phyloP scores from a whole-genome alignment of 495 filamentous ascomycete genomes.

The Annulohypoxylon maeteangense region DNA sequence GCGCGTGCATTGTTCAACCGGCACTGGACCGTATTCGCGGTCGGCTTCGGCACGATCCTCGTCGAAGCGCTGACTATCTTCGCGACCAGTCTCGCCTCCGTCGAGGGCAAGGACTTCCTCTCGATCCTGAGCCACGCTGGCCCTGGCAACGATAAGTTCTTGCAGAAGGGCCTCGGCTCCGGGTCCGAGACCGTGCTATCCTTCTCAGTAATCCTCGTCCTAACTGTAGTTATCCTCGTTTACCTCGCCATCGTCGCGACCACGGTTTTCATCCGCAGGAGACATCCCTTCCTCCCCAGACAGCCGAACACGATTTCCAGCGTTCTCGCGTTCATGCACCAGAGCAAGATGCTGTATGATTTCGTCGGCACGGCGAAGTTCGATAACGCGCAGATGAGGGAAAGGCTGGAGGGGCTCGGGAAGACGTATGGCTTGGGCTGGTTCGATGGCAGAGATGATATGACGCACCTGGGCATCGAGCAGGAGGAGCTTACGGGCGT shows the following conservation, averaged over 20 bases:
- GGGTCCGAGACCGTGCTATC: conserved; percentile 70
- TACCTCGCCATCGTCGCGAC: conserved; percentile 63
- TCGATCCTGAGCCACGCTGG: conserved; percentile 27
- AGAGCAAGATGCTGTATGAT: conserved; percentile 76
- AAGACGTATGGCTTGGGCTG: conserved; percentile 79
- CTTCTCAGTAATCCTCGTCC: conserved; percentile 67
- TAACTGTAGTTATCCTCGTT: conserved; percentile 68
- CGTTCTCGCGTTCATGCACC: conserved; percentile 77
- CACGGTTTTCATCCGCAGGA: conserved; percentile 64
- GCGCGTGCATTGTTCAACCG: conserved; percentile 68
- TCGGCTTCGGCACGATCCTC: conserved; percentile 70
- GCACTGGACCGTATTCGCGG: conserved; percentile 70
- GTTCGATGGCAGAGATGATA: conserved; percentile 73
- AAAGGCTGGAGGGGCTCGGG: conserved; percentile 59
- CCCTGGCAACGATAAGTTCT: conserved; percentile 13
- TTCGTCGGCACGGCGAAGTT: conserved; percentile 74
- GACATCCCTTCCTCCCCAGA: conserved; percentile 73
- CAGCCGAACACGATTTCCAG: conserved; percentile 78
- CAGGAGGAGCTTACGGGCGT: conserved; percentile 70
- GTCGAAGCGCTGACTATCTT: conserved; percentile 75
- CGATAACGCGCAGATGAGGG: conserved; percentile 65
- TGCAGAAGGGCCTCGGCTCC: conserved; percentile 53
- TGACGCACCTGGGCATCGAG: conserved; percentile 75
- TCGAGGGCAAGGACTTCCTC: conserved; percentile 67
- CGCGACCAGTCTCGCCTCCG: conserved; percentile 68